Evolutionary conservation across 108 stramenopile genomes (phyloP).

Genomic region (Schizochytrium sp.): DNA sequence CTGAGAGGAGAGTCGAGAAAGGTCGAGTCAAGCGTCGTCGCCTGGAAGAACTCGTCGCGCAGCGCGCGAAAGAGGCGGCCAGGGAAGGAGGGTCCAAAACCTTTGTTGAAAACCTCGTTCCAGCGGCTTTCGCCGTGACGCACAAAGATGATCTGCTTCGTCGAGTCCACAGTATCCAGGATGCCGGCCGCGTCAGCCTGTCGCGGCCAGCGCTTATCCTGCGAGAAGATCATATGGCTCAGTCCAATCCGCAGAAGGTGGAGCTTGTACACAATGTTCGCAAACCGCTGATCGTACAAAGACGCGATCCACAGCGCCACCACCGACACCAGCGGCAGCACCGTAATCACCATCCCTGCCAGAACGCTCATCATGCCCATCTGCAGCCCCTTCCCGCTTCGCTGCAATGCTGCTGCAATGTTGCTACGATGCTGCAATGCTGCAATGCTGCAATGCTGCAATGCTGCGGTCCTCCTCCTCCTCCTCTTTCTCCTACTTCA

Average conservation of each 20-base stretch:
- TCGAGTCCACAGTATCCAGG: background rate
- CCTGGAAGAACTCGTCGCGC: background rate
- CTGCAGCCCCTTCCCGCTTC: background rate
- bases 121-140: slow-evolving; percentile 28
- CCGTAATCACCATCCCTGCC: background rate
- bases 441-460: too few species aligned
- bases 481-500: too few species aligned
- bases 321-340: slow-evolving; percentile 6
- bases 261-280: slow-evolving; percentile 7
- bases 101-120: slow-evolving; percentile 24
- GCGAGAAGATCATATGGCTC: slow-evolving; percentile 6
- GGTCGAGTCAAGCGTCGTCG: background rate
- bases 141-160: slow-evolving; percentile 27
- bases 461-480: too few species aligned
- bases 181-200: background rate
- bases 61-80: background rate
- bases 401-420: too few species aligned
- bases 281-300: background rate
- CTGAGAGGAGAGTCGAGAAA: slow-evolving; percentile 31
- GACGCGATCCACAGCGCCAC: slow-evolving; percentile 4
- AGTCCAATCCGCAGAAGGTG: background rate
- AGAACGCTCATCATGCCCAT: background rate
- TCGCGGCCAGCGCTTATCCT: background rate
- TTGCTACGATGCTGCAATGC: too few species aligned
- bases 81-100: background rate